Evolutionary conservation across 176 grass and related monocot genomes (phyloP), one percentile per base, ranked within the genome.

Genomic region (Carex myosuroides): DNA sequence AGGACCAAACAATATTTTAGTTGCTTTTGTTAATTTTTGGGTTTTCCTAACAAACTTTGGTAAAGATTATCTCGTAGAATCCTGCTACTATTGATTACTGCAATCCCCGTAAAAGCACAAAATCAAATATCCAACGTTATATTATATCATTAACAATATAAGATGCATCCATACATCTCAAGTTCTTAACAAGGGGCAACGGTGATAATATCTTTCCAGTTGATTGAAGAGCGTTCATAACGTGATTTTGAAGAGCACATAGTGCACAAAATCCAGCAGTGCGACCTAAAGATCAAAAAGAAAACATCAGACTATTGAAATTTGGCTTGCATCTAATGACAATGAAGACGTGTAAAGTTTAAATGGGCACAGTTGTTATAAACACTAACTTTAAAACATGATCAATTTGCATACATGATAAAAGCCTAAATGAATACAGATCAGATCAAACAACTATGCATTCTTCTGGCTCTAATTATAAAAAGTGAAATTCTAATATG

Each of bases 201-300:
- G 96, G 96, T 21, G 89, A 88, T 87, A 99, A 82, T 84, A 95
- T 99, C 86, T 99, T 95, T 54, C 93, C 96, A 3, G 91, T 91
- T 81, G 96, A 99, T 63, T 92, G 89, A 63, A 99, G 60, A 72
- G 96, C 96, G 39, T 42, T 81, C 78, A 88, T 99, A 76, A 99
- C 96, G 85, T 99, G 96, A 42, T 92, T 92, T 84, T 99, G 91
- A 79, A 99, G 93, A 90, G 96, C 91, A 87, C 96, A 99, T 55
- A 99, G 57, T 37, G 96, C 96, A 90, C 96, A 99, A 87, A 99
- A 99, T 83, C 96, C 96, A 89, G 91, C 57, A 56, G 93, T 88
- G 8, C 82, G 91, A 64, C 96, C 96, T 95, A 8, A 44, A 89
- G 11, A 80, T 52, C 24, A 60, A 13, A 8, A 8, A 81, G 17